These are phyloP conservation scores for Rhinocladiella similis DNA, from an alignment of 2,329 filamentous ascomycete genomes.

Conservation along the genomic window DNA sequence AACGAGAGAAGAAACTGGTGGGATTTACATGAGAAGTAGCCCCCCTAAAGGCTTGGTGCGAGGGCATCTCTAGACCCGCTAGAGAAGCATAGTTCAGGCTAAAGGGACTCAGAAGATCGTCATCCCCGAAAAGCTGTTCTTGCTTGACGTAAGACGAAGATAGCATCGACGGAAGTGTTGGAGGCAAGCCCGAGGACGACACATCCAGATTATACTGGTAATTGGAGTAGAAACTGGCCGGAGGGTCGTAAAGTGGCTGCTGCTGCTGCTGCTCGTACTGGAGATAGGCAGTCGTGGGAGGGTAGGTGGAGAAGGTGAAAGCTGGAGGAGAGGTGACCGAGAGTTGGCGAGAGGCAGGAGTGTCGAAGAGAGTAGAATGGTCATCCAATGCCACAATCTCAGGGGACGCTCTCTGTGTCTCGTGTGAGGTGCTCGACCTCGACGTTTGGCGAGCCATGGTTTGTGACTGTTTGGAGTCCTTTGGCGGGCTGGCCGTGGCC, in stretches of 20 bases:
- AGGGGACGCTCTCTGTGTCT: slow-evolving; percentile 25
- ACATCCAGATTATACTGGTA: slow-evolving; percentile 42
- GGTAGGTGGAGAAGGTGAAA: slow-evolving; percentile 26
- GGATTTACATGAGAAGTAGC: slow-evolving; percentile 46
- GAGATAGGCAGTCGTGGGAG: slow-evolving; percentile 27
- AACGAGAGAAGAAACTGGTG: slow-evolving; percentile 31
- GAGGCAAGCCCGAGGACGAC: slow-evolving; percentile 38
- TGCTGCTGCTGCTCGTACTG: slow-evolving; percentile 26
- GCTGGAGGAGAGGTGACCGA: slow-evolving; percentile 22
- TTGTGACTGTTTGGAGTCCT: slow-evolving; percentile 17
- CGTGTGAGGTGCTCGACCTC: slow-evolving; percentile 19
- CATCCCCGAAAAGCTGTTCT: slow-evolving; percentile 53
- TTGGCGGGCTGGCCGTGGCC: slow-evolving; percentile 36
- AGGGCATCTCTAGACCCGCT: slow-evolving; percentile 55
- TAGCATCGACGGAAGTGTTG: slow-evolving; percentile 47
- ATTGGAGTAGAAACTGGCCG: slow-evolving; percentile 35
- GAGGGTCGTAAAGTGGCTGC: slow-evolving; percentile 34
- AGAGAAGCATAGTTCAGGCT: slow-evolving; percentile 62
- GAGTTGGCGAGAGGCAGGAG: slow-evolving; percentile 20
- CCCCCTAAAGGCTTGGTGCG: slow-evolving; percentile 38
- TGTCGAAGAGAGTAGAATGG: slow-evolving; percentile 24
- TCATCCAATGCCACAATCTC: slow-evolving; percentile 28
- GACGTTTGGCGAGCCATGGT: slow-evolving; percentile 24
- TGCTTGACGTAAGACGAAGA: slow-evolving; percentile 49
- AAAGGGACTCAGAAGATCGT: slow-evolving; percentile 59